Base-by-base conservation (phyloP, 1,284 basidiomycete genomes). In the Neonothopanus nambi region DNA sequence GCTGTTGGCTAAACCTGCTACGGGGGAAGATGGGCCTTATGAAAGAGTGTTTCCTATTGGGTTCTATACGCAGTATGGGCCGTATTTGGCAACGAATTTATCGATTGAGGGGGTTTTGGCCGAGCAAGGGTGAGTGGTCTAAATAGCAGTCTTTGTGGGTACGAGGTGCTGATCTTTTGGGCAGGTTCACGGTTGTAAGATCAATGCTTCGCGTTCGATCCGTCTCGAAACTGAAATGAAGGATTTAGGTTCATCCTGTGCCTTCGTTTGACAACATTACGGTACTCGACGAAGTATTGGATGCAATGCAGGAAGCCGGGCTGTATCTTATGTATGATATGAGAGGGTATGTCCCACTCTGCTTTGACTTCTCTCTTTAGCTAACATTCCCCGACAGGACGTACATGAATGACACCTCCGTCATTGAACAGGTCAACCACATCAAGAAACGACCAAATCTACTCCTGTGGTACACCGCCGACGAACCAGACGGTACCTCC, bases 261-360 rank as follows among this genome's bases (percentile, higher is more conserved):
- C 87, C 89, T 0, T 68, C 77, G 0, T 89, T 82, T 56, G 73
- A 75, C 57, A 84, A 88, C 59, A 52, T 80, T 40, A 84, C 82
- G 0, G 74, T 74, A 0, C 68, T 89, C 0, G 74, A 80, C 26
- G 58, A 75, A 41, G 80, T 89, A 20, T 62, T 89, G 7, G 82
- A 89, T 61, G 73, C 77, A 41, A 89, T 91, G 84, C 80, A 89
- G 64, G 75, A 84, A 58, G 77, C 82, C 1, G 87, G 86, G 0
- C 62, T 91, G 9, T 90, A 85, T 62, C 72, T 88, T 44, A 87
- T 90, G 80, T 90, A 90, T 56, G 86, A 89, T 63, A 89, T 90
- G 86, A 76, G 86, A 56, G 71, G 59, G 87, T 87, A 57, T 51
- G 82, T 75, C 15, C 23, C 36, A n/a, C 48, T 23, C 17, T 40